phyloP scores from a whole-genome alignment of 495 filamentous ascomycete species.

The Wilcoxina mikolae region DNA sequence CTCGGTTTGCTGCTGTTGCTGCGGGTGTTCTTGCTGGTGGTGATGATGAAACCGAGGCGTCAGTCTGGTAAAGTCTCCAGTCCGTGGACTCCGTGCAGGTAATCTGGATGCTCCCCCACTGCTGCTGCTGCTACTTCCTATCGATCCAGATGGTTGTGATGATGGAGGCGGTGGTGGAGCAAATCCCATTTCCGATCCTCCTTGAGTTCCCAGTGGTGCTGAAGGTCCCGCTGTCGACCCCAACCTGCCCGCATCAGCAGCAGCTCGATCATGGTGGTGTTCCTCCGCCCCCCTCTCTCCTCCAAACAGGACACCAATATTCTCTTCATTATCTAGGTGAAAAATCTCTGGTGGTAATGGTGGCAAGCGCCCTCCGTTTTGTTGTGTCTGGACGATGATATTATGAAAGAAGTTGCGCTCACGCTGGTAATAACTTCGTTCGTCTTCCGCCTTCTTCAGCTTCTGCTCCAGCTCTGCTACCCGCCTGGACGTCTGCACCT shows the following conservation, averaged over 20 bases:
- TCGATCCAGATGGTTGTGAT: not conserved
- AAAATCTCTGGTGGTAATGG: not conserved
- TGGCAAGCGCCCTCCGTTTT: not conserved
- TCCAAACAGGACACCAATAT: not conserved
- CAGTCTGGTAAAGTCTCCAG: not conserved
- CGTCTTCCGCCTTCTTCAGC: slow-evolving; percentile 44
- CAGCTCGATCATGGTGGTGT: too few species aligned
- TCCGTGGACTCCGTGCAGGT: not conserved
- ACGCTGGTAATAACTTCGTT: slow-evolving; percentile 34
- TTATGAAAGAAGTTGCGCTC: slow-evolving; percentile 33
- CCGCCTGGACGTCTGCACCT: slow-evolving; percentile 54
- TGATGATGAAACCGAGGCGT: not conserved
- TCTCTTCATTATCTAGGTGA: not conserved
- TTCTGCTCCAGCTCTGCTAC: slow-evolving; percentile 51
- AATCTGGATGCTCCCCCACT: not conserved
- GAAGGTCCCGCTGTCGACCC: too few species aligned
- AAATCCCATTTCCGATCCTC: not conserved
- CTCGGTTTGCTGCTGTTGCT: not conserved
- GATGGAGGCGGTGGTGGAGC: too few species aligned
- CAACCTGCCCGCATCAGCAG: too few species aligned
- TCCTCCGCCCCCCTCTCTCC: not conserved
- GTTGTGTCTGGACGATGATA: not conserved
- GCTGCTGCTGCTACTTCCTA: not conserved
- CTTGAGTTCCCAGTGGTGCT: not conserved
- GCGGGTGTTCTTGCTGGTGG: not conserved